A percentile compares a stretch with the other conserved stretches of the same genome.
Evolutionary conservation across 164 flowering plant genomes (phyloP).

Genomic region (Magnolia changhungtana): DNA sequence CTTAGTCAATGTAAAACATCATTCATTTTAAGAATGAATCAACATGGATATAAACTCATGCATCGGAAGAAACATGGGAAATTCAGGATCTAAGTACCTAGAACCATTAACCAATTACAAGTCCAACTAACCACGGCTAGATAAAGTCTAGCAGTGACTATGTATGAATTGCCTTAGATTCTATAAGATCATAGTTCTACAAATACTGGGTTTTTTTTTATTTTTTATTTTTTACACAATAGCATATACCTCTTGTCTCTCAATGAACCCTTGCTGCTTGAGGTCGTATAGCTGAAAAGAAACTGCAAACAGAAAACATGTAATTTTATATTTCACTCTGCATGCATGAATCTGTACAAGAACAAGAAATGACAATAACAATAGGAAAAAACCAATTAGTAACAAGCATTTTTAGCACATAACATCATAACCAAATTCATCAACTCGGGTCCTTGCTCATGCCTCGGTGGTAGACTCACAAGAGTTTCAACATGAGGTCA

Average conservation of each 20-base stretch:
- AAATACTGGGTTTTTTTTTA: no score
- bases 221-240: neutral
- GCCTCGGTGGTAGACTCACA: no score
- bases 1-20: no score
- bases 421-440: no score
- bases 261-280: conserved; percentile 60
- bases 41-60: no score
- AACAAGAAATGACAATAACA: no score
- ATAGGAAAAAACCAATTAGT: no score
- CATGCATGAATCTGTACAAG: neutral
- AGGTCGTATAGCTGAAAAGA: conserved; percentile 60
- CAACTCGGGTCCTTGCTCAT: no score
- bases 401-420: no score
- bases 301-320: conserved; percentile 30
- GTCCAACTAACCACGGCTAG: neutral
- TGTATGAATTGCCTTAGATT: neutral
- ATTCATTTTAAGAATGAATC: no score
- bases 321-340: neutral
- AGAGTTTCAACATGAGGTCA: no score
- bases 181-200: neutral
- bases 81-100: neutral
- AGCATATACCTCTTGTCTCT: conserved; percentile 48
- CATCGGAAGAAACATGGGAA: no score
- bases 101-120: neutral
- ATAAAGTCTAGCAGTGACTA: neutral